These are phyloP conservation scores for Ophiognomonia clavigignenti-juglandacearum DNA, from an alignment of 2,329 filamentous ascomycete genomes.

Conservation along the genomic window DNA sequence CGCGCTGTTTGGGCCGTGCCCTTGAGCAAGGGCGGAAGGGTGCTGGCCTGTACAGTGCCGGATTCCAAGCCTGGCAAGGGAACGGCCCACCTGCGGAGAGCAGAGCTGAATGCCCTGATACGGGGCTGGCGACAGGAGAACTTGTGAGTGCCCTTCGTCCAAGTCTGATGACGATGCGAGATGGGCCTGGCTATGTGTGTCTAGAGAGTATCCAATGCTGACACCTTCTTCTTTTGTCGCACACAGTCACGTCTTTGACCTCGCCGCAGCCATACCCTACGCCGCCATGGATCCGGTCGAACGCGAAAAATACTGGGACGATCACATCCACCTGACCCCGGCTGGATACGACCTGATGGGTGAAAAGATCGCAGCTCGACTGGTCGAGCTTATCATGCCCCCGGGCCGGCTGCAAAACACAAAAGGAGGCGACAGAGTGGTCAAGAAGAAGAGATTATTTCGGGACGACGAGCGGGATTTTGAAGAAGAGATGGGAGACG, in stretches of 20 bases:
- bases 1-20: slow-evolving; percentile 42
- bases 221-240: background rate
- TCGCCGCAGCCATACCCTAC: slow-evolving; percentile 50
- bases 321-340: slow-evolving; percentile 53
- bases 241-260: slow-evolving; percentile 54
- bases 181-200: too few relatives aligned
- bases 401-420: slow-evolving; percentile 29
- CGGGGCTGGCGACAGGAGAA: slow-evolving; percentile 37
- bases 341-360: slow-evolving; percentile 61
- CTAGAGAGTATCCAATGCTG: background rate
- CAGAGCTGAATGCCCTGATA: slow-evolving; percentile 46
- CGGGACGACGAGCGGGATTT: slow-evolving; percentile 36
- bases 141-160: slow-evolving; percentile 46
- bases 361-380: slow-evolving; percentile 45
- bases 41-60: slow-evolving; percentile 55
- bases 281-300: slow-evolving; percentile 41
- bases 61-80: slow-evolving; percentile 33
- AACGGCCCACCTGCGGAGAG: slow-evolving; percentile 28
- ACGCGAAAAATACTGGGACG: slow-evolving; percentile 51
- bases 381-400: slow-evolving; percentile 41
- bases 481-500: slow-evolving; percentile 47
- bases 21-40: slow-evolving; percentile 40
- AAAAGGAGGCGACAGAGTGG: slow-evolving; percentile 20
- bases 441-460: slow-evolving; percentile 24
- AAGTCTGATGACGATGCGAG: too few relatives aligned